Percentiles rank a stretch among this genome's conserved stretches.
These are phyloP conservation scores for Chamaecyparis obtusa DNA, from an alignment of 75 land plant species.

Conservation along the genomic window DNA sequence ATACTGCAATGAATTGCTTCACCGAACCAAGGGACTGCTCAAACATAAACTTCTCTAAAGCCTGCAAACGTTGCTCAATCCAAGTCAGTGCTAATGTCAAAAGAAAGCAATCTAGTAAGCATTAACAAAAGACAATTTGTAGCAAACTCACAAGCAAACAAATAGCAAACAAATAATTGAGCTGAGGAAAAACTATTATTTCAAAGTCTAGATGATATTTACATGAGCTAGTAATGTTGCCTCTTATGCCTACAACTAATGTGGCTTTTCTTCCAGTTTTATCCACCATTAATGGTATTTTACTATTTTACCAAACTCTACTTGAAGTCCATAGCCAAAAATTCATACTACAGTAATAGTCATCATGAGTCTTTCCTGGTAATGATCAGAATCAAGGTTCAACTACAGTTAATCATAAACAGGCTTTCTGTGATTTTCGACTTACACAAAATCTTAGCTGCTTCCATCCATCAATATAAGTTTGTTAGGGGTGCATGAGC, in stretches of 20 bases:
- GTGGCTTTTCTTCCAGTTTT: neutral
- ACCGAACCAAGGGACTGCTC: constrained; percentile 66
- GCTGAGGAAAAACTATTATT: neutral
- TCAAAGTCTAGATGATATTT: neutral
- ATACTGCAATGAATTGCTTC: constrained; percentile 46
- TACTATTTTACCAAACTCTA: too few relatives aligned
- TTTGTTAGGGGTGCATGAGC: neutral
- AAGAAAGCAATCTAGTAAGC: neutral
- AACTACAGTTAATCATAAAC: neutral
- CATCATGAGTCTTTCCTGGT: too few relatives aligned
- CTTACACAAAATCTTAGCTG: neutral
- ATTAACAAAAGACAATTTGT: neutral
- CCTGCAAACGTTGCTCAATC: constrained; percentile 32
- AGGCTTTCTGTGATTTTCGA: neutral
- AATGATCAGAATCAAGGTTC: neutral
- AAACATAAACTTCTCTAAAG: constrained; percentile 56
- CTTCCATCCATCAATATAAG: neutral
- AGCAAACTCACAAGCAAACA: neutral
- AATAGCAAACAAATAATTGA: neutral
- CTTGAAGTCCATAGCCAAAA: too few relatives aligned
- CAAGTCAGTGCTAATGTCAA: neutral
- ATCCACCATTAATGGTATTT: neutral
- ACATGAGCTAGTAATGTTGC: neutral
- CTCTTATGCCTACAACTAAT: neutral
- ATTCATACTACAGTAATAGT: too few relatives aligned